Base-by-base conservation (phyloP, 805 yeast species). In the Kluyveromyces siamensis region DNA sequence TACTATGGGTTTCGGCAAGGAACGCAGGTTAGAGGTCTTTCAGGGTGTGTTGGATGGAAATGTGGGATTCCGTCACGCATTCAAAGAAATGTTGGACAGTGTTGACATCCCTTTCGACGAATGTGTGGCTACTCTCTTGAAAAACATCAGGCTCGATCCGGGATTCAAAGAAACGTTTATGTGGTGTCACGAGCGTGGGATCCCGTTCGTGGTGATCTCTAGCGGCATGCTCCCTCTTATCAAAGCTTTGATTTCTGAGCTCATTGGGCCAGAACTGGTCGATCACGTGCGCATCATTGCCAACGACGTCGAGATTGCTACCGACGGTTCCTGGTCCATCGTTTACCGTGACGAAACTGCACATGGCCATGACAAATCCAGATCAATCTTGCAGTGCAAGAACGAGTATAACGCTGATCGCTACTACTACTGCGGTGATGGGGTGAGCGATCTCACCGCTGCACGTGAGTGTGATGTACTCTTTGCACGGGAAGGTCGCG, bases 221-320 rank as follows among this genome's bases (percentile, higher is more conserved):
- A 79, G 88, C 49, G 99, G 99, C 27, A 93, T 93, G 98, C 78
- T 78, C 58, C 96, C 96, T 14, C 81, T 93, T 48, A 93, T 93
- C 59, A 76, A 77, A 52, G 91, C 90, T 2, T 73, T 93, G 57
- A 73, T 93, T 52, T 69, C 73, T 46, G 80, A 78, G 48, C 76
- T 90, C 52, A 83, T 90, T 27, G 96, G 96, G 44, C 79, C 74
- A 47, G 86, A 85, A 37, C 84, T 89, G 4, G 75, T 81, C 48
- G 70, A 78, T 40, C 76, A 82, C 52, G 17, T 33, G 39, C 39
- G 39, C 39, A 82, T 90, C 52, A 79, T 88, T 51, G 80, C 96
- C 48, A 93, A 93, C 65, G 86, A 77, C 44, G 91, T 85, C 46
- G 69, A 74, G 33, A 61, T 77, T 38, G 72, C 75, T 47, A 76